Evolutionary conservation across 805 yeast genomes (phyloP).

Genomic region (Candida gorgasii): DNA sequence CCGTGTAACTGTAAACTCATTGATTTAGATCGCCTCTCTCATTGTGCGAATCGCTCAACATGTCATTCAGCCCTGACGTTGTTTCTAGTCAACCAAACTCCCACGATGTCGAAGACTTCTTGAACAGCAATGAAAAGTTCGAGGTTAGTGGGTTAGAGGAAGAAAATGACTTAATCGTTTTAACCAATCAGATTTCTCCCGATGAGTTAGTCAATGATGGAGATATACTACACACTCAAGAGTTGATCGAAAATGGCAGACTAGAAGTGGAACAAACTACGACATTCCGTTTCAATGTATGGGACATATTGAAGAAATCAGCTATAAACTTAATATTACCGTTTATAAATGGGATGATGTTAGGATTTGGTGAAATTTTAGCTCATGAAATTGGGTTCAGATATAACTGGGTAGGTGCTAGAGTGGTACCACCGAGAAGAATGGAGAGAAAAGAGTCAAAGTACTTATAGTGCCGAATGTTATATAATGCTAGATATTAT

Average conservation of each 20-base stretch:
- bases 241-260: constrained; percentile 15
- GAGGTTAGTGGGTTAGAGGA: constrained; percentile 17
- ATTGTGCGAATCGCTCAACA: too few relatives aligned
- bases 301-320: constrained; percentile 47
- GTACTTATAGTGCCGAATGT: constrained; percentile 9
- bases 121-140: constrained; percentile 4
- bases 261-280: constrained; percentile 12
- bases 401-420: constrained; percentile 74
- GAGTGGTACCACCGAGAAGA: constrained; percentile 47
- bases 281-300: constrained; percentile 24
- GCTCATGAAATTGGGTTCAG: constrained; percentile 91
- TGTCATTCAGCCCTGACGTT: constrained; percentile 10
- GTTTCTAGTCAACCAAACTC: neutral
- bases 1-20: too few relatives aligned
- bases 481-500: neutral
- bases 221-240: constrained; percentile 30
- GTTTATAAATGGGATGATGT: constrained; percentile 89
- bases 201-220: constrained; percentile 30
- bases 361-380: constrained; percentile 91
- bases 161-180: constrained; percentile 23
- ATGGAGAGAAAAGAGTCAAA: constrained; percentile 20
- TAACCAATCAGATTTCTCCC: constrained; percentile 28
- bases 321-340: constrained; percentile 81
- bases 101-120: constrained; percentile 1
- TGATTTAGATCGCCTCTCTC: too few relatives aligned